Base-by-base conservation (phyloP, 2,329 filamentous ascomycete genomes). In the Colletotrichum orchidophilum region DNA sequence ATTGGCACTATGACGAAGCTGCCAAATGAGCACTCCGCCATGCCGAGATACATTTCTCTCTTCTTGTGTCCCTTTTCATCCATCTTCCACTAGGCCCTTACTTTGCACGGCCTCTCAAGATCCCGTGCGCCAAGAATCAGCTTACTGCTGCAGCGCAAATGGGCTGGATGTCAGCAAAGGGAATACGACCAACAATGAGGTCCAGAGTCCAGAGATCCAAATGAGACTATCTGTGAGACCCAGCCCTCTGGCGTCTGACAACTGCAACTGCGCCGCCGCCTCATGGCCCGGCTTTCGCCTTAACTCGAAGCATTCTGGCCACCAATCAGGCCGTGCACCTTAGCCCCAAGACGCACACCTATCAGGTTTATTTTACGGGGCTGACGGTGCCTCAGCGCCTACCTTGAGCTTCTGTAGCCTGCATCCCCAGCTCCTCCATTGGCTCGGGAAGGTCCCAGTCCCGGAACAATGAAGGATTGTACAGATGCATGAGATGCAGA, bases 231-330 rank as follows among this genome's bases (percentile, higher is more conserved):
- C 42, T 46, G 39, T 21, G 39, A 46, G 39, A 46, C 39, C 42
- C 31, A 52, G 60, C 21, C 27, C 18, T 24, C n/a, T 49, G 50
- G 50, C 50, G 24, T 66, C 63, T 70, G 67, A 70, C 67, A 57
- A 27, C 29, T 21, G 39, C 35, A 29, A 55, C 67, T 67, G 67
- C 67, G 50, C 67, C 63, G 63, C 67, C 65, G 59, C 65, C 59
- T 52, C 35, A 11, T 12, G 18, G 31, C 4, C 4, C 58, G 42
- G 35, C 39, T 53, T 33, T 50, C n/a, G 26, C 12, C 26, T 46
- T 42, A 21, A 26, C 59, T 62, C 27, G 27, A 59, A 59, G 13
- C 15, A 52, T 46, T 11, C 61, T 59, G 54, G 66, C 42, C 13
- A 24, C 39, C 39, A 27, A 35, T 5, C 7, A 29, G 35, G 33